phyloP scores from a whole-genome alignment of 139 green algal species.

The Picochlorum sp. region DNA sequence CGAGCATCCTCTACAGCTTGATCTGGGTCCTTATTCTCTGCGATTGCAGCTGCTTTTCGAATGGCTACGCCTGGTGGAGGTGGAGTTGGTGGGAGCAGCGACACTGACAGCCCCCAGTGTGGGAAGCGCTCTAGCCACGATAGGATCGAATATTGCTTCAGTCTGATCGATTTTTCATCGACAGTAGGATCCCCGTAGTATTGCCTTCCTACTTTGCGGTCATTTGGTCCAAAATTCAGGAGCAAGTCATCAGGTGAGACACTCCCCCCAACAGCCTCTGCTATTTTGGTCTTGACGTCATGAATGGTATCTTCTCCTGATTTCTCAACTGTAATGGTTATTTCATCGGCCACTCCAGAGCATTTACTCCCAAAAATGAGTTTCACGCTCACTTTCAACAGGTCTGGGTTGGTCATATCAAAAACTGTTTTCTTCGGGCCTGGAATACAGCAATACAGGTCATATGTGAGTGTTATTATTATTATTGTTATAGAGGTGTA shows the following conservation, averaged over 20 bases:
- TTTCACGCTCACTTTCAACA: slow-evolving; percentile 7
- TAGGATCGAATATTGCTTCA: slow-evolving; percentile 29
- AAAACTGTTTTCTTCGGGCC: background rate
- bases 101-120: slow-evolving; percentile 26
- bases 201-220: slow-evolving; percentile 31
- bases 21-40: slow-evolving; percentile 46
- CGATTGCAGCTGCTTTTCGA: slow-evolving; percentile 20
- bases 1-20: slow-evolving; percentile 39
- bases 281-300: slow-evolving; percentile 26
- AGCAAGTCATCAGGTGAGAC: slow-evolving; percentile 29
- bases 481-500: too few species aligned
- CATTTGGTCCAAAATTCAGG: slow-evolving; percentile 33
- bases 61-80: slow-evolving; percentile 30
- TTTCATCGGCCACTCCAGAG: background rate
- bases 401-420: background rate
- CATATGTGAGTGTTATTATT: too few species aligned
- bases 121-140: slow-evolving; percentile 37
- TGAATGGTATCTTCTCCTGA: slow-evolving; percentile 17
- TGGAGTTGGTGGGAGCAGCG: slow-evolving; percentile 21
- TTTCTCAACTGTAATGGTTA: background rate
- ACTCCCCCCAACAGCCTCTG: slow-evolving; percentile 16
- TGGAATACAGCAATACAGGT: too few species aligned
- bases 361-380: slow-evolving; percentile 17
- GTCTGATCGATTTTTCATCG: slow-evolving; percentile 23
- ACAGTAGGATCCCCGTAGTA: slow-evolving; percentile 32